A percentile compares a stretch with the other conserved stretches of the same genome.
These are phyloP conservation scores for Nidularia pulvinata DNA, from an alignment of 768 basidiomycete species.

Conservation along the genomic window DNA sequence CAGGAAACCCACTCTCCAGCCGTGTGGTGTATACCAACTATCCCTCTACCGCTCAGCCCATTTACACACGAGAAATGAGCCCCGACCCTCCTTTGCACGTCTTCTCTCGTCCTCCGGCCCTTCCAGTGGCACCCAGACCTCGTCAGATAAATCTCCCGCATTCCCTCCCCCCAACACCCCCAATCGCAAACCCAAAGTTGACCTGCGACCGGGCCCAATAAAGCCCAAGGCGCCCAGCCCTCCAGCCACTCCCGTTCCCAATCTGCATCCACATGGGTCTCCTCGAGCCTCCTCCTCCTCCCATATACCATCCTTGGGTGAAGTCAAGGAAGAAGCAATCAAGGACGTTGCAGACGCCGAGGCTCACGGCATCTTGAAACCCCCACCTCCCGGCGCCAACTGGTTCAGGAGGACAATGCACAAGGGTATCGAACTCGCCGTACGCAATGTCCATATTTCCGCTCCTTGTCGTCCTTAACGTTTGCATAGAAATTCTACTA, in stretches of 20 bases:
- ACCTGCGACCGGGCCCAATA: constrained; percentile 65
- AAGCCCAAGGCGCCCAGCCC: constrained; percentile 26
- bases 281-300: constrained; percentile 11
- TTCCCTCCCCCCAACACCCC: constrained; percentile 3
- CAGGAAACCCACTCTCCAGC: no score
- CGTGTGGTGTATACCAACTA: no score
- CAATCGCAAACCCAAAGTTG: constrained; percentile 35
- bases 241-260: constrained; percentile 17
- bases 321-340: constrained; percentile 50
- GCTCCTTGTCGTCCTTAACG: neutral
- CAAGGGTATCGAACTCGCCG: constrained; percentile 45
- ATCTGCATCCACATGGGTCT: constrained; percentile 12
- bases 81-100: neutral
- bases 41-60: no score
- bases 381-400: constrained; percentile 63
- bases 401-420: constrained; percentile 50
- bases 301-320: constrained; percentile 16
- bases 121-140: neutral
- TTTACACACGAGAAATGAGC: neutral
- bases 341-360: constrained; percentile 67
- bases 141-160: neutral
- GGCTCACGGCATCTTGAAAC: constrained; percentile 65
- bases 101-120: neutral
- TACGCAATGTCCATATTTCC: constrained; percentile 17
- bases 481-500: constrained; percentile 77